Conservation (phyloP, 108 stramenopile species). For the Pseudonitzschia multistriata region DNA sequence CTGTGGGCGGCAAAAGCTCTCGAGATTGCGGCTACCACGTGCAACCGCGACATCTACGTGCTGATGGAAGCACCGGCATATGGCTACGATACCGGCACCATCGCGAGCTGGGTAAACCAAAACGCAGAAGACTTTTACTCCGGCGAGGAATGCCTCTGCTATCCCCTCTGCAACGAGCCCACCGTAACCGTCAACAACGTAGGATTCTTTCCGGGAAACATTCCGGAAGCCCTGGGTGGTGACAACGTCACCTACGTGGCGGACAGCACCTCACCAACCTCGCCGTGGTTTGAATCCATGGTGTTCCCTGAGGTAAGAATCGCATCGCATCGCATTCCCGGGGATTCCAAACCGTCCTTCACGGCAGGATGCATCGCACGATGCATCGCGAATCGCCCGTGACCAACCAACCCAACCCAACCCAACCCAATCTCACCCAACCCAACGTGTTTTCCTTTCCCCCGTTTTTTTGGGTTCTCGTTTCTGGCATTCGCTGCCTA, state of each 20-base stretch:
- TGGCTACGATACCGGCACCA: slow-evolving; percentile 21
- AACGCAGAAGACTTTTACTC: slow-evolving; percentile 19
- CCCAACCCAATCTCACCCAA: too few relatives aligned
- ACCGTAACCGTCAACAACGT: slow-evolving; percentile 14
- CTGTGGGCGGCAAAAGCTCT: slow-evolving; percentile 30
- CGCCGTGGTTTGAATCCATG: slow-evolving; percentile 35
- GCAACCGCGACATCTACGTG: slow-evolving; percentile 35
- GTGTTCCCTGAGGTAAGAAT: slow-evolving; percentile 41
- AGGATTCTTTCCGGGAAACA: slow-evolving; percentile 25
- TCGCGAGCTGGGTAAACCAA: slow-evolving; percentile 9
- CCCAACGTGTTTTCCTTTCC: too few relatives aligned
- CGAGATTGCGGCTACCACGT: slow-evolving; percentile 32
- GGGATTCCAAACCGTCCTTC: too few relatives aligned
- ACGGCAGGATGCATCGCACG: too few relatives aligned
- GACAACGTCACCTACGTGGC: slow-evolving; percentile 23
- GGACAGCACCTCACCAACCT: slow-evolving; percentile 10
- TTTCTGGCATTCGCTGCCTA: too few relatives aligned
- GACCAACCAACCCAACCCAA: too few relatives aligned
- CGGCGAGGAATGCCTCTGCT: slow-evolving; percentile 23
- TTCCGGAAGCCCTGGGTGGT: slow-evolving; percentile 23
- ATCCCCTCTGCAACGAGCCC: slow-evolving; percentile 15
- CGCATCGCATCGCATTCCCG: too few relatives aligned
- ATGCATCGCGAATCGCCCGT: too few relatives aligned
- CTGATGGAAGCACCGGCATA: slow-evolving; percentile 30
- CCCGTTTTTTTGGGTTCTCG: too few relatives aligned